Evolutionary conservation across 2,329 filamentous ascomycete species (phyloP).

Genomic region (Conoideocrella luteorostrata): DNA sequence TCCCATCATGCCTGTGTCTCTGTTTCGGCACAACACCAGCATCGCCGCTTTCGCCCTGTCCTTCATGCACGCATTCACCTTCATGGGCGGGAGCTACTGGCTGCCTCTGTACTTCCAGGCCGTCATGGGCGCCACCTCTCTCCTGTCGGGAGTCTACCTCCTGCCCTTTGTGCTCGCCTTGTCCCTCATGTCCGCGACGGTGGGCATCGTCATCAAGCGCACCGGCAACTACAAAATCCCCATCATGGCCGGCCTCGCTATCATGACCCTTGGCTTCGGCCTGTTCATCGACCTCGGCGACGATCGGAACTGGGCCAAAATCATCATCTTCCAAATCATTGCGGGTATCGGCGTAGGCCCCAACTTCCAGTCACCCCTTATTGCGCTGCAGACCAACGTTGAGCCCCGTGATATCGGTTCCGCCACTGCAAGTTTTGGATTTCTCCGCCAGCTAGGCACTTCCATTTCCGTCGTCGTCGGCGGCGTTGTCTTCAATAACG

Average conservation of each 20-base stretch:
- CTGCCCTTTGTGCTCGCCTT: slow-evolving; percentile 64
- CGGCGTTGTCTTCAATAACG: slow-evolving; percentile 73
- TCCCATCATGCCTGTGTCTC: slow-evolving; percentile 67
- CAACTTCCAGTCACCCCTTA: slow-evolving; percentile 63
- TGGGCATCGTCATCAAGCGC: slow-evolving; percentile 52
- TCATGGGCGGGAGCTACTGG: slow-evolving; percentile 74
- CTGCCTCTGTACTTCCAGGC: slow-evolving; percentile 81
- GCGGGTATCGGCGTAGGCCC: slow-evolving; percentile 60
- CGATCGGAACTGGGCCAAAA: slow-evolving; percentile 46
- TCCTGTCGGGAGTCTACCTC: slow-evolving; percentile 68
- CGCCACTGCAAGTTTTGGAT: slow-evolving; percentile 60
- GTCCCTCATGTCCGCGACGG: slow-evolving; percentile 53
- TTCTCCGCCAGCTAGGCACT: slow-evolving; percentile 62
- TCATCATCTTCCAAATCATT: slow-evolving; percentile 56
- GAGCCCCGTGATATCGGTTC: slow-evolving; percentile 59
- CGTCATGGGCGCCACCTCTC: slow-evolving; percentile 59
- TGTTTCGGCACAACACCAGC: slow-evolving; percentile 64
- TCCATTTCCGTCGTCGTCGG: slow-evolving; percentile 65
- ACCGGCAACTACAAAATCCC: slow-evolving; percentile 59
- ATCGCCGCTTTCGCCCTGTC: slow-evolving; percentile 58
- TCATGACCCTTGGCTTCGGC: slow-evolving; percentile 61
- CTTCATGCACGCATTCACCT: slow-evolving; percentile 69
- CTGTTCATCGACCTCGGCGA: slow-evolving; percentile 56
- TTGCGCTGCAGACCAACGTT: slow-evolving; percentile 60
- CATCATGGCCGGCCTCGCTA: slow-evolving; percentile 51